Percentiles rank a stretch among this genome's conserved stretches.
phyloP scores from a whole-genome alignment of 257 asterid genomes.

The Eucommia ulmoides region DNA sequence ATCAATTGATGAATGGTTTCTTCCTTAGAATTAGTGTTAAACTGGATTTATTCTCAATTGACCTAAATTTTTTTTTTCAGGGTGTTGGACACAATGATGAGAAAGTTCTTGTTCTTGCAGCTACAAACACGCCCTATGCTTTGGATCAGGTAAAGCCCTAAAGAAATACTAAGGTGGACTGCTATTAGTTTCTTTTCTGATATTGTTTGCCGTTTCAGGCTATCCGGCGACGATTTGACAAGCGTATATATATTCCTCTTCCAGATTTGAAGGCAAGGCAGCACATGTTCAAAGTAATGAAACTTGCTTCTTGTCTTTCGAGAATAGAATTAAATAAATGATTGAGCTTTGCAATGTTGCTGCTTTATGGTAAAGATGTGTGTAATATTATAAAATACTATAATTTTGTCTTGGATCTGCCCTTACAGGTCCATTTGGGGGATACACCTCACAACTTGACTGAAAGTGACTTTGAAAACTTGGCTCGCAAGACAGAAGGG shows the following conservation, averaged over 20 bases:
- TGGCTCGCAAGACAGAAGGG: conserved; percentile 61
- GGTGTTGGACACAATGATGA: conserved; percentile 18
- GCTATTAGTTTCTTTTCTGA: no score
- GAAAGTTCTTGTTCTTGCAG: conserved; percentile 20
- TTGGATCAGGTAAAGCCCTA: conserved; percentile 13
- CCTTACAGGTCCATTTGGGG: conserved; percentile 63
- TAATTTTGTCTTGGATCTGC: background rate
- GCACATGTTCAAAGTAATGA: conserved; percentile 18
- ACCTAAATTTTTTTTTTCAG: conserved; percentile 3
- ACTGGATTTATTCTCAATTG: background rate
- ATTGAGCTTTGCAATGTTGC: no score
- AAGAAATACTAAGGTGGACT: no score
- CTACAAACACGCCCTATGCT: conserved; percentile 18
- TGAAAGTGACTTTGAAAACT: conserved; percentile 57
- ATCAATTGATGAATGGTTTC: no score
- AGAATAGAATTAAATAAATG: background rate
- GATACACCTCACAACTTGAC: conserved; percentile 65
- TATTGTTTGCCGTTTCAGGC: no score
- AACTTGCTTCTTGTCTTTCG: background rate
- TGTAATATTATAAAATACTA: no score
- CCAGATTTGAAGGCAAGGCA: conserved; percentile 24
- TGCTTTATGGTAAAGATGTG: no score
- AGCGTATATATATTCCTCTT: conserved; percentile 20
- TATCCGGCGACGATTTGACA: conserved; percentile 21
- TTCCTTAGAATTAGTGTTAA: no score